These are phyloP conservation scores for Chernovozyma sophiae-reginae DNA, from an alignment of 1,139 yeast genomes.

Conservation along the genomic window DNA sequence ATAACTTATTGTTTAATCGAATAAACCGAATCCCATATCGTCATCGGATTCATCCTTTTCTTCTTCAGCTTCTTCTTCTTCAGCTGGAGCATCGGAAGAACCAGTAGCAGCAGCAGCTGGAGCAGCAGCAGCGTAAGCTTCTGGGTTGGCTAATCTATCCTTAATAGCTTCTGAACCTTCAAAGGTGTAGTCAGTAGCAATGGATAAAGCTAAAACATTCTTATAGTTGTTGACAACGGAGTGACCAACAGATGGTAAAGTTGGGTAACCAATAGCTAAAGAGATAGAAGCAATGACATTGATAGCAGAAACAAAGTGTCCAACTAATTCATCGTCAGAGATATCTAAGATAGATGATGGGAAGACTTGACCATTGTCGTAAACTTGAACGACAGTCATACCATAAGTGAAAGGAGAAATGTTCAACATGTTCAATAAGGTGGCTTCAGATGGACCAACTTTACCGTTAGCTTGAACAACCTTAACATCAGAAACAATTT, in stretches of 20 bases:
- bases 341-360: conserved; percentile 95
- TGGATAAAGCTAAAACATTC: conserved; percentile 95
- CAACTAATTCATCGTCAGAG: conserved; percentile 93
- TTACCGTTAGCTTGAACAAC: conserved; percentile 80
- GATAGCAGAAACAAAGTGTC: conserved; percentile 90
- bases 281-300: conserved; percentile 93
- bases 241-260: conserved; percentile 99
- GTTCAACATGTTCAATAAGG: conserved; percentile 98
- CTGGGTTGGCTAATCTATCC: conserved; percentile 84
- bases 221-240: conserved; percentile 98
- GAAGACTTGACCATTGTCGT: conserved; percentile 98
- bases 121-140: conserved; percentile 99
- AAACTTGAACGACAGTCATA: conserved; percentile 93
- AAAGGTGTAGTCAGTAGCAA: conserved; percentile 98
- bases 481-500: conserved; percentile 95
- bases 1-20: conserved; percentile 64
- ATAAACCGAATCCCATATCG: conserved; percentile 98
- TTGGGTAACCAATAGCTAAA: conserved; percentile 98
- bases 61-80: conserved; percentile 62
- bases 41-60: conserved; percentile 72
- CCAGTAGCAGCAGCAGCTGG: conserved; percentile 92
- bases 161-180: conserved; percentile 98
- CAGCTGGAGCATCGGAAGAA: conserved; percentile 66
- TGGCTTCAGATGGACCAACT: conserved; percentile 99
- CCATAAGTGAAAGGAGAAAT: conserved; percentile 99